Evolutionary conservation across 305 asterid genomes (phyloP).

Genomic region (Stenogyne calaminthoides): DNA sequence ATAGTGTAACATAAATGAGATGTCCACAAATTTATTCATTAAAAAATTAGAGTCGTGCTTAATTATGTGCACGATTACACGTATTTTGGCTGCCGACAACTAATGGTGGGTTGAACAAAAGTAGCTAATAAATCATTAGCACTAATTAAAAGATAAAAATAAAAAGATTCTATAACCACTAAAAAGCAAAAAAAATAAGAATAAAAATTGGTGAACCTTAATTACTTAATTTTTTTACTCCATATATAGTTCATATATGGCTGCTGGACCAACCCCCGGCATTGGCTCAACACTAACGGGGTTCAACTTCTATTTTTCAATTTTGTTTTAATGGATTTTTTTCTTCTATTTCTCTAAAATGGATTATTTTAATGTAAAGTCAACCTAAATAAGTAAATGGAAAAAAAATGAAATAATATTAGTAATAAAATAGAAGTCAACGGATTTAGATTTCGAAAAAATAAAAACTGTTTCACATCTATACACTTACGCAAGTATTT

Average conservation of each 20-base stretch:
- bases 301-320: too few relatives aligned
- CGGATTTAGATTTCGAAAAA: too few relatives aligned
- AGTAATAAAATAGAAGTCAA: too few relatives aligned
- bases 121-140: neutral
- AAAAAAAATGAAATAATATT: too few relatives aligned
- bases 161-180: neutral
- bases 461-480: too few relatives aligned
- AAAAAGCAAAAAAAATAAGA: neutral
- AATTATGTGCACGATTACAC: conserved; percentile 15
- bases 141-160: neutral
- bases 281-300: too few relatives aligned
- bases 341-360: too few relatives aligned
- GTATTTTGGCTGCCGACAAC: conserved; percentile 33
- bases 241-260: conserved; percentile 8
- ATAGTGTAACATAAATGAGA: neutral
- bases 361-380: too few relatives aligned
- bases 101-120: neutral
- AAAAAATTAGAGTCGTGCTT: neutral
- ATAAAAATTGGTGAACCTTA: neutral
- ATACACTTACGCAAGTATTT: too few relatives aligned
- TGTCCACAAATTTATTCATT: neutral
- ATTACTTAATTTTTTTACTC: neutral
- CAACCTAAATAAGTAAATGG: too few relatives aligned
- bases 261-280: neutral
- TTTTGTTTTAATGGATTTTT: too few relatives aligned